Conservation (phyloP, 495 filamentous ascomycete genomes). For the Xylaria acuta region DNA sequence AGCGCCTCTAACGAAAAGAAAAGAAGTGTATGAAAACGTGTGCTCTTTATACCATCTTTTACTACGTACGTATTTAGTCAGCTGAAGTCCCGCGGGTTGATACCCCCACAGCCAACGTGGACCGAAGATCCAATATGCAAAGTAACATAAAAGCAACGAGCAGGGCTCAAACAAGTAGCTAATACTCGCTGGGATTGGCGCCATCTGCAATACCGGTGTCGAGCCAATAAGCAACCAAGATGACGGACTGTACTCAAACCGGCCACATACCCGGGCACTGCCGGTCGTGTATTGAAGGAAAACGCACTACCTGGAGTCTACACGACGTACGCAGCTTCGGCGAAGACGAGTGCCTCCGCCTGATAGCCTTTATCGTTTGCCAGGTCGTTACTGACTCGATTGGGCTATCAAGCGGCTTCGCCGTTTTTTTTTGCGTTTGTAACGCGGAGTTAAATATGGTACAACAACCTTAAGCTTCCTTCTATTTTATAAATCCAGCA, state of each 20-base stretch:
- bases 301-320: background rate
- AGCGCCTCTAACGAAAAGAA: background rate
- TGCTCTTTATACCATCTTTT: background rate
- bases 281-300: background rate
- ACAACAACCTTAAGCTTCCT: background rate
- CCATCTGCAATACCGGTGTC: background rate
- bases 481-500: background rate
- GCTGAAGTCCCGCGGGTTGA: background rate
- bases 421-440: background rate
- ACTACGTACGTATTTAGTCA: no score
- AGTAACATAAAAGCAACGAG: background rate
- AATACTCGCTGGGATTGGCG: background rate
- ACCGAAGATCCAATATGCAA: background rate
- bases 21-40: background rate
- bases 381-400: background rate
- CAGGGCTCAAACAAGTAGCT: background rate
- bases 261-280: background rate
- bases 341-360: background rate
- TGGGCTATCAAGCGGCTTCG: background rate
- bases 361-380: background rate
- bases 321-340: background rate
- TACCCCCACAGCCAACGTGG: background rate
- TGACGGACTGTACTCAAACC: background rate
- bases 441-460: background rate
- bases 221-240: background rate